Evolutionary conservation across 441 rosid genomes (phyloP), one percentile per base, ranked within the genome.

Genomic region (Populus tomentosa): DNA sequence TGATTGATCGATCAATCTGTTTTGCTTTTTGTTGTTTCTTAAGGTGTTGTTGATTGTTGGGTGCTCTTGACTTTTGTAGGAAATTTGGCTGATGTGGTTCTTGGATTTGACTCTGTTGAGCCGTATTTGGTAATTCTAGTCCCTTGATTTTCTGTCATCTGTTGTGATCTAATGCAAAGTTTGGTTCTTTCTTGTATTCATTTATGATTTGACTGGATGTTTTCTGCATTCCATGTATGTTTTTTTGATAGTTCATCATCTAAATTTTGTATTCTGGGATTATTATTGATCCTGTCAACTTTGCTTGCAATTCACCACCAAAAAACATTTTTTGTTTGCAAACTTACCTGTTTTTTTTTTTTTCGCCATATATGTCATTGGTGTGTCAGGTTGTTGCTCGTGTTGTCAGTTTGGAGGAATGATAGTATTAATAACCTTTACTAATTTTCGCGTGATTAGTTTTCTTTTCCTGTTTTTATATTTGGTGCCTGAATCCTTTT

Each of bases 21-120:
- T n/a, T 70, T 5, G 1, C n/a, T 21, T 42, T 72, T 42, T 53
- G 50, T 56, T 71, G 30, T 24, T 40, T 72, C 56, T 2, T 23
- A 18, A 36, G 20, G 10, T 40, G 7, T 50, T 78, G 10, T 36
- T 26, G 74, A 23, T 76, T 40, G 42, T 28, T 79, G 70, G 11
- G 10, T 61, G 74, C 69, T 56, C 24, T 80, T 33, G 59, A 2
- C 2, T 63, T 77, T 73, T 78, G 20, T 77, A 92, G 97, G 98
- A 35, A 82, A 88, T 82, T 74, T 86, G 75, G 86, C 89, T 69
- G 99, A 93, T 83, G 94, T 92, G 6, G 96, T 94, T 73, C 92
- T 93, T 71, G 97, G 98, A 71, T 91, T 93, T 56, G 97, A 94
- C 78, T 84, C 97, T 14, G 81, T 93, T 21, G 95, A 91, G 61